These are phyloP conservation scores for Warburgia ugandensis DNA, from an alignment of 164 flowering plant genomes.

Conservation along the genomic window DNA sequence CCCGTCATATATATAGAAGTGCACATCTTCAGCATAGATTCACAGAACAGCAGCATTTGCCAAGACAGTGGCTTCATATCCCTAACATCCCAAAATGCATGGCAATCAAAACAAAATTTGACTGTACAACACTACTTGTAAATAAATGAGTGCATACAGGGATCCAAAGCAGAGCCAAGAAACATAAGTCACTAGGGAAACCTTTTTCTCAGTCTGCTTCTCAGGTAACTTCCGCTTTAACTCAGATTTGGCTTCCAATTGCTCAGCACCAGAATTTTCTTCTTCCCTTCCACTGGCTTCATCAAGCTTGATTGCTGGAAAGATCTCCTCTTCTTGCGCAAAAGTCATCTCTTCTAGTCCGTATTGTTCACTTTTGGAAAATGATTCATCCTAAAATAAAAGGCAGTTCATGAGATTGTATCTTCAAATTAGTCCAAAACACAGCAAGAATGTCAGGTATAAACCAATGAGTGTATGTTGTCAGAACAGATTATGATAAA, in stretches of 20 bases:
- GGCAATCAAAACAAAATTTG: constrained; percentile 1
- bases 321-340: constrained; percentile 70
- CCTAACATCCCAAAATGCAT: constrained; percentile 12
- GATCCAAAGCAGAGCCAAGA: neutral
- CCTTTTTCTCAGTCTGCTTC: constrained; percentile 61
- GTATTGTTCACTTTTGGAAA: constrained; percentile 26
- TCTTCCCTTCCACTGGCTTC: constrained; percentile 25
- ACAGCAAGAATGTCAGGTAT: neutral
- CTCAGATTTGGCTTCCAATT: constrained; percentile 27
- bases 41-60: constrained; percentile 9
- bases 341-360: constrained; percentile 66
- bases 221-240: constrained; percentile 69
- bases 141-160: neutral
- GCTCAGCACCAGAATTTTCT: constrained; percentile 14
- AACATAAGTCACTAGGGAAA: constrained; percentile 6
- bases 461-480: no score
- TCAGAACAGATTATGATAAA: no score
- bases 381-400: constrained; percentile 36
- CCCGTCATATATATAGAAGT: constrained; percentile 9
- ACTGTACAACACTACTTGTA: neutral
- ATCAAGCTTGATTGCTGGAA: constrained; percentile 31
- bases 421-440: neutral
- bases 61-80: constrained; percentile 6
- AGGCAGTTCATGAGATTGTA: neutral
- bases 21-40: constrained; percentile 10